These are phyloP conservation scores for Chaetomidium leptoderma DNA, from an alignment of 495 filamentous ascomycete species.

Conservation along the genomic window DNA sequence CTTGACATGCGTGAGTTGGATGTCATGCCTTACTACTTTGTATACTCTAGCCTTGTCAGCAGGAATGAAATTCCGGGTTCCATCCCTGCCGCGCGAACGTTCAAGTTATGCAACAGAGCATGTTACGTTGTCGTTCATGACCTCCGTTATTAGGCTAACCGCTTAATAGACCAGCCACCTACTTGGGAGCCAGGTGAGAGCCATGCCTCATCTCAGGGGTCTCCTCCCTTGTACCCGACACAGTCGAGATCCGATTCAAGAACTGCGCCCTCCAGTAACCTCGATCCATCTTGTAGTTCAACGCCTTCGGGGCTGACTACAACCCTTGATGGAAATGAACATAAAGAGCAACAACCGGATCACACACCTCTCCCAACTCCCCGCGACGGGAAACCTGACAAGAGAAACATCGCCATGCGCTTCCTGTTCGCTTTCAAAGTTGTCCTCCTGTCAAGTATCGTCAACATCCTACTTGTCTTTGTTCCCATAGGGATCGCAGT, in stretches of 20 bases:
- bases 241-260: not conserved
- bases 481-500: constrained; percentile 74
- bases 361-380: not conserved
- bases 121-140: not conserved
- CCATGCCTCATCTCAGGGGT: not conserved
- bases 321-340: not conserved
- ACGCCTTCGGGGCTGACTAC: not conserved
- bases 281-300: not conserved
- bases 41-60: no score
- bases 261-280: not conserved
- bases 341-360: not conserved
- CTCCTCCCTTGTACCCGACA: not conserved
- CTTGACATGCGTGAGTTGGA: no score
- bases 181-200: not conserved
- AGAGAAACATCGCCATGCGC: constrained; percentile 43
- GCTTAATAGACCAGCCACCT: not conserved
- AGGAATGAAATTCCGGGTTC: no score
- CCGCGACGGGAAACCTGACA: not conserved
- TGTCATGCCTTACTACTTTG: no score
- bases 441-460: constrained; percentile 62
- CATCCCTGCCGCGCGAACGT: no score
- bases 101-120: no score
- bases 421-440: constrained; percentile 50
- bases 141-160: not conserved
- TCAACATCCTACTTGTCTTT: constrained; percentile 75